These are phyloP conservation scores for Gracilaria vermiculophylla DNA, from an alignment of 23 red algal species.

Conservation along the genomic window DNA sequence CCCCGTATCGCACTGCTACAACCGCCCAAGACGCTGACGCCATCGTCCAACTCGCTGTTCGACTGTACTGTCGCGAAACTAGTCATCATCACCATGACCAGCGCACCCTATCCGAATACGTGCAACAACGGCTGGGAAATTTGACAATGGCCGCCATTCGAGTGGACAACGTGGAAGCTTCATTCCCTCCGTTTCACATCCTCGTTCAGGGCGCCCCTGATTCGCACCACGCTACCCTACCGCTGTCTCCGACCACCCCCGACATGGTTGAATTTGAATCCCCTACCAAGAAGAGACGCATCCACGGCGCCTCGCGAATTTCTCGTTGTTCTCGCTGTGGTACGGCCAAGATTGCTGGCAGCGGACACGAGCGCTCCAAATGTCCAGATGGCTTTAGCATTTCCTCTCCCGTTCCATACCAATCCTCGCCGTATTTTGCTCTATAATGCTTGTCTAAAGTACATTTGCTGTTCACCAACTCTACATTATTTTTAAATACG, in stretches of 20 bases:
- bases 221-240: background rate
- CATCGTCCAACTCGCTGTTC: background rate
- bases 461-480: too few relatives aligned
- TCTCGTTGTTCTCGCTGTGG: slow-evolving; percentile 55
- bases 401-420: slow-evolving; percentile 37
- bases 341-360: slow-evolving; percentile 56
- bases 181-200: background rate
- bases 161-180: background rate
- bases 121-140: background rate
- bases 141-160: background rate
- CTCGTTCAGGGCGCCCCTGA: background rate
- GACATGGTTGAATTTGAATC: slow-evolving; percentile 34
- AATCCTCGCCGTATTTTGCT: background rate
- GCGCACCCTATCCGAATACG: background rate
- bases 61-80: background rate
- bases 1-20: background rate
- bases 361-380: slow-evolving; percentile 58
- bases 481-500: too few relatives aligned
- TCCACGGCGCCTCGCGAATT: slow-evolving; percentile 52
- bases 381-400: slow-evolving; percentile 59
- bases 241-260: background rate
- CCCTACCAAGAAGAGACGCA: background rate
- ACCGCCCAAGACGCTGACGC: background rate
- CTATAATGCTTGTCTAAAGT: too few relatives aligned
- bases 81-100: background rate